Evolutionary conservation across 2,329 filamentous ascomycete species (phyloP).

Genomic region (Podosphaera fusca): DNA sequence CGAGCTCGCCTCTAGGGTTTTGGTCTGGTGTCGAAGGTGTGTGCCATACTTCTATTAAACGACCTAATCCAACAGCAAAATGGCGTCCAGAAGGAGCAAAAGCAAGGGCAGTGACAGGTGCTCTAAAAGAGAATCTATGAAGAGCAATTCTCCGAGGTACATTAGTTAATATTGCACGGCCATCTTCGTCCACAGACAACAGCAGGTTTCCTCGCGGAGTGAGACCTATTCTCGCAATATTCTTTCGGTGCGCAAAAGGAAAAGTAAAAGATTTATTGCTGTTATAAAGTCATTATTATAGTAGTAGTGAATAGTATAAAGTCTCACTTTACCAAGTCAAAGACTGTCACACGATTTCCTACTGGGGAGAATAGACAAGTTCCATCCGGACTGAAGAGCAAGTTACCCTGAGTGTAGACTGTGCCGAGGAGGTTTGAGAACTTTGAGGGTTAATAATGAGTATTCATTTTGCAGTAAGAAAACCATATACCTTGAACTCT

Average conservation of each 20-base stretch:
- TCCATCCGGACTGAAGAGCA: constrained; percentile 90
- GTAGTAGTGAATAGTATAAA: not conserved
- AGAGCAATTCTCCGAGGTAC: constrained; percentile 65
- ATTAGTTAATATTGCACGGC: constrained; percentile 80
- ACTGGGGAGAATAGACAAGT: constrained; percentile 89
- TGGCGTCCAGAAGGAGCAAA: constrained; percentile 82
- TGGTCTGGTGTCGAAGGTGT: constrained; percentile 75
- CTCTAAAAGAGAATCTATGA: constrained; percentile 88
- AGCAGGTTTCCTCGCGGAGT: constrained; percentile 80
- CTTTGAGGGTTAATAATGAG: constrained; percentile 22
- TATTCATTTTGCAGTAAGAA: not conserved
- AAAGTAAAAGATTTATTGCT: constrained; percentile 77
- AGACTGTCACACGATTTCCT: constrained; percentile 85
- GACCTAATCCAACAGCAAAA: constrained; percentile 72
- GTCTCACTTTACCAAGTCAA: constrained; percentile 76
- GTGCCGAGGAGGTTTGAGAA: constrained; percentile 97
- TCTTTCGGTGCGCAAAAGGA: constrained; percentile 79
- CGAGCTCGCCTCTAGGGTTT: constrained; percentile 56
- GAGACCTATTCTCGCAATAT: constrained; percentile 71
- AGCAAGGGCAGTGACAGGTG: constrained; percentile 56
- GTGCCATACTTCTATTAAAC: constrained; percentile 86
- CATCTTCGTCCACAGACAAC: constrained; percentile 83
- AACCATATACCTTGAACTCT: constrained; percentile 61
- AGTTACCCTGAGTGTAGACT: constrained; percentile 93
- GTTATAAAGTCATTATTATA: constrained; percentile 3